These are phyloP conservation scores for Psophocarpus tetragonolobus DNA, from an alignment of 306 rosid species.

Conservation along the genomic window DNA sequence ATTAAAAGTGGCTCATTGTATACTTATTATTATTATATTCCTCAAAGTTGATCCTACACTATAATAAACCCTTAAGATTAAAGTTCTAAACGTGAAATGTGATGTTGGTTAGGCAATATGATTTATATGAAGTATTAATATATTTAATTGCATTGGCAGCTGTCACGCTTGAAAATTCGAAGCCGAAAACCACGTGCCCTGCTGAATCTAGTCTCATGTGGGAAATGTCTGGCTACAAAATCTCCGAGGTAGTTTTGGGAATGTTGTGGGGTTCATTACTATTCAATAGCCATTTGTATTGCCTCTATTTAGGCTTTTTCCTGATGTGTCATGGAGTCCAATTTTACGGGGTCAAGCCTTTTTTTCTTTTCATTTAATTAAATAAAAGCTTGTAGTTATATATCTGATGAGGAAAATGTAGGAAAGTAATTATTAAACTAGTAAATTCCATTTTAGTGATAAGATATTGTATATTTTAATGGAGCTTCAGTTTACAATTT, in stretches of 20 bases:
- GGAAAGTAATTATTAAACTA: slow-evolving; percentile 42
- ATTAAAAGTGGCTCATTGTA: not conserved
- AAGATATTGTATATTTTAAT: slow-evolving; percentile 39
- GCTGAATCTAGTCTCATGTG: slow-evolving; percentile 87
- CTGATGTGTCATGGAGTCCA: slow-evolving; percentile 41
- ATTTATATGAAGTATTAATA: slow-evolving; percentile 30
- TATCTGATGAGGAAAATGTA: slow-evolving; percentile 44
- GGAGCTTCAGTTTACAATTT: slow-evolving; percentile 7
- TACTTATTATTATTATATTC: not conserved
- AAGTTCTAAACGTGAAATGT: not conserved
- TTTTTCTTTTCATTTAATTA: slow-evolving; percentile 39
- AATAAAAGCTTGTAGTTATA: slow-evolving; percentile 56
- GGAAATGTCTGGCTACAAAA: slow-evolving; percentile 72
- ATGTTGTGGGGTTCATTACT: slow-evolving; percentile 50
- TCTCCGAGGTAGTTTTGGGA: slow-evolving; percentile 73
- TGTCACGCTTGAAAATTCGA: slow-evolving; percentile 77
- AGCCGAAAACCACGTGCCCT: slow-evolving; percentile 63
- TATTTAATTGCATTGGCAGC: slow-evolving; percentile 60
- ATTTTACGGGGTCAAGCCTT: slow-evolving; percentile 53
- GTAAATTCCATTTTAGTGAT: slow-evolving; percentile 40
- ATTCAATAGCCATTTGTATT: slow-evolving; percentile 48
- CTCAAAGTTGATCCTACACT: not conserved
- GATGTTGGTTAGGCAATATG: not conserved
- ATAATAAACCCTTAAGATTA: no score
- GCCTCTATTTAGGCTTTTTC: slow-evolving; percentile 57